A percentile compares a stretch with the other conserved stretches of the same genome.
These are phyloP conservation scores for Tillandsia leiboldiana DNA, from an alignment of 176 grass and related monocot genomes.

Conservation along the genomic window DNA sequence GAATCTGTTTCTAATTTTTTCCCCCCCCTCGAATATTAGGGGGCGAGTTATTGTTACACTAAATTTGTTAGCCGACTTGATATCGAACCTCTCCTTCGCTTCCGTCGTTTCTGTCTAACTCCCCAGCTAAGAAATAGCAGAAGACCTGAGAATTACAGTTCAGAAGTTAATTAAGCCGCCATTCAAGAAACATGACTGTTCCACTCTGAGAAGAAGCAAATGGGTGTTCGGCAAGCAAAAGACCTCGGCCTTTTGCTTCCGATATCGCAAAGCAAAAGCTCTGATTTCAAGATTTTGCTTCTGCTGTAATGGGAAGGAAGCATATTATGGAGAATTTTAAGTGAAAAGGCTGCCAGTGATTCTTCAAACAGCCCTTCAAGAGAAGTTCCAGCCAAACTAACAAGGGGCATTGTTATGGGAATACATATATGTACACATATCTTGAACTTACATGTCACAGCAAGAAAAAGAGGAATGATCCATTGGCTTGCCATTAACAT, in stretches of 20 bases:
- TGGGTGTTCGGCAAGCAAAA: no score
- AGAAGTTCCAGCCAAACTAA: neutral
- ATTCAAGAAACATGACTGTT: no score
- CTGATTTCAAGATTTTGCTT: no score
- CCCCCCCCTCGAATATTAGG: neutral
- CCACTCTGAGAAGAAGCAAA: no score
- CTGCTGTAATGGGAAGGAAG: no score
- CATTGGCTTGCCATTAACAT: slow-evolving; percentile 76
- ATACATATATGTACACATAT: neutral
- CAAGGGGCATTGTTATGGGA: neutral
- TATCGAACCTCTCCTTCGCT: slow-evolving; percentile 58
- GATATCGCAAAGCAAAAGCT: no score
- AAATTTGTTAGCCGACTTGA: slow-evolving; percentile 45
- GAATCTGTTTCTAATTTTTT: neutral
- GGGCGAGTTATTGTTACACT: slow-evolving; percentile 25
- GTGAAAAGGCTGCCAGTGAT: neutral
- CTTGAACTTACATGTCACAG: slow-evolving; percentile 61
- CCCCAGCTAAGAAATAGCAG: slow-evolving; percentile 72
- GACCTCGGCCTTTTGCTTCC: no score
- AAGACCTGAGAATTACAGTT: slow-evolving; percentile 42
- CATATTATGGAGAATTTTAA: no score
- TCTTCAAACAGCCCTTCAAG: neutral
- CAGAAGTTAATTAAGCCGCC: no score
- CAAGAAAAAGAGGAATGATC: slow-evolving; percentile 75
- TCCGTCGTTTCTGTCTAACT: slow-evolving; percentile 58